These are phyloP conservation scores for Solanum peruvianum DNA, from an alignment of 257 asterid genomes.

Conservation along the genomic window DNA sequence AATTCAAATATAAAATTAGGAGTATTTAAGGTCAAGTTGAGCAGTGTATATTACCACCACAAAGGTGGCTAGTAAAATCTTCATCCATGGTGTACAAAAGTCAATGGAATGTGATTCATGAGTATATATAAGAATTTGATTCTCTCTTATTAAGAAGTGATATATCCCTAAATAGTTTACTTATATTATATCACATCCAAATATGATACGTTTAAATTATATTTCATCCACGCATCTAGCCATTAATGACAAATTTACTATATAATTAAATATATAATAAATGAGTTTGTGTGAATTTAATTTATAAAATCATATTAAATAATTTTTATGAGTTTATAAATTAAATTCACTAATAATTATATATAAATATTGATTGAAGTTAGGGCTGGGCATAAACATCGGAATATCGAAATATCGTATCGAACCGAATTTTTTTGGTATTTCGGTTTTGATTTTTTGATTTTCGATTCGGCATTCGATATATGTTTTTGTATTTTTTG, in stretches of 20 bases:
- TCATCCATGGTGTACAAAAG: not conserved
- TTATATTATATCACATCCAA: not conserved
- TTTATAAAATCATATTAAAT: no score
- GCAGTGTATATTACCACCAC: not conserved
- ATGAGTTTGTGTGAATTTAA: not conserved
- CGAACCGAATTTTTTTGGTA: no score
- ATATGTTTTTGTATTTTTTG: no score
- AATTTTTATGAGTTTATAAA: not conserved
- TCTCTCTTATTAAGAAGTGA: not conserved
- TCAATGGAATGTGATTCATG: not conserved
- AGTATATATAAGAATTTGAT: not conserved
- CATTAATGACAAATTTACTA: no score
- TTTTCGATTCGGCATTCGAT: no score
- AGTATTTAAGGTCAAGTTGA: not conserved
- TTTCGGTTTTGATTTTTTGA: no score
- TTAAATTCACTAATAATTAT: not conserved
- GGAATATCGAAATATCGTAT: no score
- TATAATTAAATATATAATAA: no score
- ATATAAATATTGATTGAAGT: not conserved
- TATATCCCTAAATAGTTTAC: not conserved
- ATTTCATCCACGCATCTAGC: not conserved
- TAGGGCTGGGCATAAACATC: no score
- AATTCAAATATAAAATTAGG: no score
- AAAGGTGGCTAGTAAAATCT: not conserved
- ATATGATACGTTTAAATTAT: not conserved